Conservation (phyloP, 345 rosid genomes). For the Camelina sativa region DNA sequence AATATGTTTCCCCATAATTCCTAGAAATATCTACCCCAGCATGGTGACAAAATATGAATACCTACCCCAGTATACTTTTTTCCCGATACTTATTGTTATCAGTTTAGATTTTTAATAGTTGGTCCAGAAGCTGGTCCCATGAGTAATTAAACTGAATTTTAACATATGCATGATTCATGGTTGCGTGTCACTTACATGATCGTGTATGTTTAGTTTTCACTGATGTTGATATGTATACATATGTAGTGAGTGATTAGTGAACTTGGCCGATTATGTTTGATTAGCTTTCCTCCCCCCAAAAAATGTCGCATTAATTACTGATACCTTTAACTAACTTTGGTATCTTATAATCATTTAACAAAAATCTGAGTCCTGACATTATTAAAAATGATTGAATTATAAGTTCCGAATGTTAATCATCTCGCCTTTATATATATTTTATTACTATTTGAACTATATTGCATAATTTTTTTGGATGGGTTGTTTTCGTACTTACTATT, state of each 20-base stretch:
- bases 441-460: too few relatives aligned
- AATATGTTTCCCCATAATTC: not conserved
- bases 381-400: too few relatives aligned
- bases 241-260: not conserved
- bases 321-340: not conserved
- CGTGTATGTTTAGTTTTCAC: not conserved
- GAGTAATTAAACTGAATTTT: conserved; percentile 20
- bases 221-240: not conserved
- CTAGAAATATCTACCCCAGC: not conserved
- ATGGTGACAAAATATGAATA: not conserved
- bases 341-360: not conserved
- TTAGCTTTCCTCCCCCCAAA: not conserved
- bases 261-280: not conserved
- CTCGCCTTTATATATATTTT: too few relatives aligned
- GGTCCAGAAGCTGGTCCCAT: conserved; percentile 30
- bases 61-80: not conserved
- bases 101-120: not conserved
- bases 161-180: conserved; percentile 15
- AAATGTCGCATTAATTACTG: not conserved
- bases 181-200: conserved; percentile 18
- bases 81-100: not conserved
- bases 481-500: too few relatives aligned
- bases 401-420: too few relatives aligned
- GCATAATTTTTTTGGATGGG: too few relatives aligned
- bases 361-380: not conserved